Evolutionary conservation across 352 stramenopile species (phyloP).

Genomic region (Stephanocyclus meneghinianus): DNA sequence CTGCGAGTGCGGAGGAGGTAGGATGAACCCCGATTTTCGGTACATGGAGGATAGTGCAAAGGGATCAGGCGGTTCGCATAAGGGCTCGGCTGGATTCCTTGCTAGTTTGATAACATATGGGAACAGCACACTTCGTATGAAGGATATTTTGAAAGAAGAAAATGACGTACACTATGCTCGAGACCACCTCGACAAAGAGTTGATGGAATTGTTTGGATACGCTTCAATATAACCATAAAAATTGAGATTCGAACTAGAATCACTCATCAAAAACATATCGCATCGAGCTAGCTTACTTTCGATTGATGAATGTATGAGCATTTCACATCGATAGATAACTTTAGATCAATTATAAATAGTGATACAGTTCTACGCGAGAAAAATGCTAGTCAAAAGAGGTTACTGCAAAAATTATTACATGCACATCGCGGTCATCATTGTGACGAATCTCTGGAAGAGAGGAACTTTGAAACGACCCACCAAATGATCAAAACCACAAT

Average conservation of each 20-base stretch:
- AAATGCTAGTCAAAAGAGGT: not conserved
- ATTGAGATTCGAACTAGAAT: not conserved
- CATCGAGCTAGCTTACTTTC: too few relatives aligned
- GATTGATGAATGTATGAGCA: too few relatives aligned
- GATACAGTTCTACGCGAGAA: too few relatives aligned
- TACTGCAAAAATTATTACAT: slow-evolving; percentile 22
- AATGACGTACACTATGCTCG: slow-evolving; percentile 56
- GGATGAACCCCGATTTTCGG: slow-evolving; percentile 41
- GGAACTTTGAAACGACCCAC: not conserved
- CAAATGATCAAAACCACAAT: slow-evolving; percentile 34
- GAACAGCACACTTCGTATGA: slow-evolving; percentile 38
- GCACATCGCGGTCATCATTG: not conserved
- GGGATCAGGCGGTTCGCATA: slow-evolving; percentile 44
- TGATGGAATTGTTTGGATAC: slow-evolving; percentile 71
- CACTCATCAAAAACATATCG: not conserved
- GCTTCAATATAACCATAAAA: slow-evolving; percentile 20
- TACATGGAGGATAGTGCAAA: slow-evolving; percentile 69
- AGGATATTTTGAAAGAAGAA: slow-evolving; percentile 39
- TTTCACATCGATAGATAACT: too few relatives aligned
- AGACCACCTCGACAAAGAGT: slow-evolving; percentile 43
- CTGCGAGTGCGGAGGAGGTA: slow-evolving; percentile 70
- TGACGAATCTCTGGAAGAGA: not conserved
- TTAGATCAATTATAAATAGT: too few relatives aligned
- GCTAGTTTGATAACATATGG: slow-evolving; percentile 63
- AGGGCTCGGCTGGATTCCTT: slow-evolving; percentile 52